Percentiles rank a stretch among this genome's conserved stretches.
Conservation (phyloP, 1,284 basidiomycete species). For the Ustilago trichophora region DNA sequence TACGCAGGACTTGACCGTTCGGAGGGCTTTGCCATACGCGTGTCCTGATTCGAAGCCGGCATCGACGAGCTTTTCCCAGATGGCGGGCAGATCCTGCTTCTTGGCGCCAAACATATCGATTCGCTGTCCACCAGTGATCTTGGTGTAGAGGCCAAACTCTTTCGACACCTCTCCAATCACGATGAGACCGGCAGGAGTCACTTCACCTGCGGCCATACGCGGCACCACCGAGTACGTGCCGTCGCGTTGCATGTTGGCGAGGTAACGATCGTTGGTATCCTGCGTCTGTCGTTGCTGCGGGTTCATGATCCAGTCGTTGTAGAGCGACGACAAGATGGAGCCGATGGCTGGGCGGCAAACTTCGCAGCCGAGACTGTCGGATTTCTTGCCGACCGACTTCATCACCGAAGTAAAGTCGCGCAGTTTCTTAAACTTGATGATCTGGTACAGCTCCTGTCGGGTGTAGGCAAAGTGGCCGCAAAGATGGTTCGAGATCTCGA, state of each 20-base stretch:
- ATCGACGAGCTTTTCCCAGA: slow-evolving; percentile 76
- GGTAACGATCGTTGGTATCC: slow-evolving; percentile 75
- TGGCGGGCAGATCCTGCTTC: slow-evolving; percentile 78
- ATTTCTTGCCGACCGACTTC: slow-evolving; percentile 70
- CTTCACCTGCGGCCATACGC: slow-evolving; percentile 75
- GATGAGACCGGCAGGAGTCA: slow-evolving; percentile 76
- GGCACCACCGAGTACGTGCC: slow-evolving; percentile 80
- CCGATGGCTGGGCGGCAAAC: slow-evolving; percentile 78
- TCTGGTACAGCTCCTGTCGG: slow-evolving; percentile 76
- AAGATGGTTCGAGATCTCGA: slow-evolving; percentile 73
- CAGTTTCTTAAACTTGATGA: slow-evolving; percentile 76
- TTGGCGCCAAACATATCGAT: slow-evolving; percentile 79
- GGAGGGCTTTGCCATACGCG: slow-evolving; percentile 75
- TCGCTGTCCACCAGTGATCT: slow-evolving; percentile 70
- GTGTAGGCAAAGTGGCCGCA: slow-evolving; percentile 78
- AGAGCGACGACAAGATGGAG: slow-evolving; percentile 75
- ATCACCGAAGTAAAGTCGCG: slow-evolving; percentile 73
- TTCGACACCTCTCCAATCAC: slow-evolving; percentile 77
- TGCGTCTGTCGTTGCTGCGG: slow-evolving; percentile 76
- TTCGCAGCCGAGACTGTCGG: slow-evolving; percentile 75
- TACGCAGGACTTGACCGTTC: slow-evolving; percentile 74
- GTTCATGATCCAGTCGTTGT: slow-evolving; percentile 77
- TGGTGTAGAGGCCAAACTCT: slow-evolving; percentile 74
- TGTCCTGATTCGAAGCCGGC: slow-evolving; percentile 81
- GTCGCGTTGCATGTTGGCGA: slow-evolving; percentile 81